Base-by-base conservation (phyloP, 345 rosid species). In the Eucalyptus regnans region DNA sequence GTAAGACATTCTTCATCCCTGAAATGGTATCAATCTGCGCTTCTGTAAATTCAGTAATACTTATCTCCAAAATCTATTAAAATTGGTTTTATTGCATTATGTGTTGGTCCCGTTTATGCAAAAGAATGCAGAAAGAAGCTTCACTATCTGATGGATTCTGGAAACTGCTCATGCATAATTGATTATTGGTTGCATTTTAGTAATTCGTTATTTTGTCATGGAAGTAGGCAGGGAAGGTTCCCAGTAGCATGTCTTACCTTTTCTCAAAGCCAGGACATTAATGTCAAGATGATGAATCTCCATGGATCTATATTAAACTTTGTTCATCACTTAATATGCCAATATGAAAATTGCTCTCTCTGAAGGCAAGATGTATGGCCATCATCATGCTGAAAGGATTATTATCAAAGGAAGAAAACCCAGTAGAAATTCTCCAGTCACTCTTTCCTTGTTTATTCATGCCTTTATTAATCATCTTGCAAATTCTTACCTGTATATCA, bases 211-310 rank as follows among this genome's bases (percentile, higher is more conserved):
- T 60, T 25, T 60, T 11, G 66, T 27, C 66, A 27, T 60, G 66
- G 62, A 56, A 56, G 11, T 56, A 56, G 25, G 62, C 12, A 22
- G 62, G 22, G 62, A 56, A 56, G 62, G 62, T 56, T 6, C 1
- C 62, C 5, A 20, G 2, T 0, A 22, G 0, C 3, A 6, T 22
- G 12, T 22, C 0, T 1, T 9, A 2, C 27, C 4, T 56, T 56
- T 56, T 9, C 62, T 56, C 29, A 56, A 56, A 56, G 62, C 62
- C 27, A 4, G 27, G n/a, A 12, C 31, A 60, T 3, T 60, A 60
- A 60, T 11, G 66, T 27, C 31, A 12, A 60, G 31, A 25, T 27
- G 8, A 60, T 25, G 66, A 27, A 60, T 58, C 64, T 27, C 15
- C 7, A 60, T 27, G n/a, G 15, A 60, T 60, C 7, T 27, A 1